Evolutionary conservation across 1,139 yeast genomes (phyloP), one percentile per base, ranked within the genome.

Genomic region (Kazachstania sp.): DNA sequence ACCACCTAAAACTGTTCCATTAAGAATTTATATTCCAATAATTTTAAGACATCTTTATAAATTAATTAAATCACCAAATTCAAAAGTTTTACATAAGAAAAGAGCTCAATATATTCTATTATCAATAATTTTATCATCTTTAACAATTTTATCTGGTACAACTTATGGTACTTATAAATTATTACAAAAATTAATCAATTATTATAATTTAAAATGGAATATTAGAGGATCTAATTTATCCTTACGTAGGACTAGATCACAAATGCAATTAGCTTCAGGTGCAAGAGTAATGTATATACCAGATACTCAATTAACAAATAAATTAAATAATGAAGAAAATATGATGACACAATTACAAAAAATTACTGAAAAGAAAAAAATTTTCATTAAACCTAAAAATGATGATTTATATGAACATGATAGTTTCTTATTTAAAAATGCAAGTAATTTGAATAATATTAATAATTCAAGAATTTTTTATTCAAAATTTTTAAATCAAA

Each of bases 401-500:
- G 62, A 67, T 38, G 73, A 70, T 50, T 43, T 63, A n/a, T 67
- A 63, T 48, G 73, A 69, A 40, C 66, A 61, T 46, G 72, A 70
- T 54, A 67, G 63, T 52, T 68, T 61, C 49, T 55, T 67, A 40
- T 70, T 67, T 54, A 70, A 68, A 51, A 64, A 63, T 48, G 67
- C 68, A 46, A 68, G 58, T 20, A 55, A n/a, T n/a, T n/a, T 63
- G 44, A 64, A 57, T 15, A 63, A 58, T 45, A 60, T 57, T 35
- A 62, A 54, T 29, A 46, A 49, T n/a, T 65, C 67, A 13, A 63
- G 60, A 44, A 54, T 79, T 13, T 71, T 83, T 54, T 79, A 83
- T 61, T 81, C 87, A 36, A 77, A 76, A 58, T 86, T 87, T 58
- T 67, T 86, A 52, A 78, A 79, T 53, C 95, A 88, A 68, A 70